phyloP scores from a whole-genome alignment of 192 early-diverging fungal genomes.

The Coemansia sp. region DNA sequence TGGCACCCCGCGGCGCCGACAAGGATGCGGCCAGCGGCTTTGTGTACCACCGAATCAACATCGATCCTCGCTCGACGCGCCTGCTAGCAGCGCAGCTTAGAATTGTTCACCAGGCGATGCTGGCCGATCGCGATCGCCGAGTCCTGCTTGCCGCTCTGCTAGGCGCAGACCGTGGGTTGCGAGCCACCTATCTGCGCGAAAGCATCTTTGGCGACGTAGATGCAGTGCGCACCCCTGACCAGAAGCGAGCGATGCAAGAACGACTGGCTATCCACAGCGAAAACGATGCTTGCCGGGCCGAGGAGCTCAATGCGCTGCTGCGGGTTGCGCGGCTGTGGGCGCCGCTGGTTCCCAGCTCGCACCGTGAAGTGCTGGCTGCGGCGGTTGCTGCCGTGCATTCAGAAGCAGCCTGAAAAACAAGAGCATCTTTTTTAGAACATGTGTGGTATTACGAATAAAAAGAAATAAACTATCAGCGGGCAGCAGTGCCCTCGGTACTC shows the following conservation, averaged over 20 bases:
- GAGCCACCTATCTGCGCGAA: not conserved
- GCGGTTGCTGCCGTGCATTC: too few relatives aligned
- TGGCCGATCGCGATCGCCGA: slow-evolving; percentile 30
- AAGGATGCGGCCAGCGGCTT: not conserved
- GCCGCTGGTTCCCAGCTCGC: not conserved
- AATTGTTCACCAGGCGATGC: slow-evolving; percentile 13
- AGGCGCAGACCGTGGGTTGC: slow-evolving; percentile 6
- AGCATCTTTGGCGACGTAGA: not conserved
- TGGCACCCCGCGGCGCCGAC: slow-evolving; percentile 12
- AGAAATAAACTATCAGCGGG: not conserved
- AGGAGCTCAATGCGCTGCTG: slow-evolving; percentile 20
- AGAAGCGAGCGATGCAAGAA: slow-evolving; percentile 35
- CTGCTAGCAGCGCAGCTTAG: slow-evolving; percentile 21
- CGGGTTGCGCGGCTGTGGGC: slow-evolving; percentile 14
- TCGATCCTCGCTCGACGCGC: slow-evolving; percentile 10
- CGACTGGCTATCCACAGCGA: slow-evolving; percentile 30
- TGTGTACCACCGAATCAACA: slow-evolving; percentile 25
- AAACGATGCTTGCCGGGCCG: slow-evolving; percentile 30
- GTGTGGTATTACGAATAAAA: too few relatives aligned
- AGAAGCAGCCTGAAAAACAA: too few relatives aligned
- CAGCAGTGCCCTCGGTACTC: slow-evolving; percentile 10
- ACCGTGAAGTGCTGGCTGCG: too few relatives aligned
- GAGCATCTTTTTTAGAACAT: too few relatives aligned
- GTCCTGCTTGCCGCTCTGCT: slow-evolving; percentile 29
- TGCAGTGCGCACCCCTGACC: slow-evolving; percentile 12